These are phyloP conservation scores for Kwoniella pini DNA, from an alignment of 768 basidiomycete species.

Conservation along the genomic window DNA sequence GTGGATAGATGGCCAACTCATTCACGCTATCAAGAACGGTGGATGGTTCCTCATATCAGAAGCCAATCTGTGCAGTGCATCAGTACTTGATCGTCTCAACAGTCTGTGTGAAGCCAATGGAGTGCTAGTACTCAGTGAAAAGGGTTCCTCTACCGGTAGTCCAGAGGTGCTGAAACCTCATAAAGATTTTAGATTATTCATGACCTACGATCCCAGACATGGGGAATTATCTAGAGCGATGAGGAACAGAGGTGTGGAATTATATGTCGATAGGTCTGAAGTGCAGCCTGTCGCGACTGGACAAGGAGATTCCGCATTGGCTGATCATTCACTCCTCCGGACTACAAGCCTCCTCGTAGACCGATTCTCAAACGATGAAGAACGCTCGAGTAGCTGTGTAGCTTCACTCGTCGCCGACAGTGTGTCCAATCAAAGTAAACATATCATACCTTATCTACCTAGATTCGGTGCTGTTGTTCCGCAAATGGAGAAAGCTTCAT, in stretches of 20 bases:
- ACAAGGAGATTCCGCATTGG: slow-evolving; percentile 9
- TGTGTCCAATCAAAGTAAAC: slow-evolving; percentile 15
- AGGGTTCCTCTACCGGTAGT: slow-evolving; percentile 75
- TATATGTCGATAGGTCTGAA: slow-evolving; percentile 58
- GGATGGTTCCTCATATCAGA: slow-evolving; percentile 88
- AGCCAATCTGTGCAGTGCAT: slow-evolving; percentile 91
- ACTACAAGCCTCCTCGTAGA: background rate
- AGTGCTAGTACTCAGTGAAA: slow-evolving; percentile 78
- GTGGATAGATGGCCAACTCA: slow-evolving; percentile 92
- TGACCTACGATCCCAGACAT: slow-evolving; percentile 85
- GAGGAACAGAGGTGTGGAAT: slow-evolving; percentile 94
- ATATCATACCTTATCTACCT: slow-evolving; percentile 1
- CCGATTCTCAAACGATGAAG: background rate
- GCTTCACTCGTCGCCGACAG: slow-evolving; percentile 16
- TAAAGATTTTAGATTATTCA: slow-evolving; percentile 85
- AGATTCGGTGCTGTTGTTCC: background rate
- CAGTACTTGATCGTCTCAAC: slow-evolving; percentile 93
- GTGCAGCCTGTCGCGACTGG: background rate
- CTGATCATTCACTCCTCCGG: slow-evolving; percentile 22
- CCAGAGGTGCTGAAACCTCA: slow-evolving; percentile 79
- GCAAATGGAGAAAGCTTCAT: background rate
- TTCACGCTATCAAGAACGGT: slow-evolving; percentile 80
- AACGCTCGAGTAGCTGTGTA: background rate
- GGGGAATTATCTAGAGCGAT: slow-evolving; percentile 97
- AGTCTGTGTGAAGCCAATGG: slow-evolving; percentile 90